Evolutionary conservation across 2,329 filamentous ascomycete species (phyloP), one percentile per base, ranked within the genome.

Genomic region (Colletotrichum theobromicola): DNA sequence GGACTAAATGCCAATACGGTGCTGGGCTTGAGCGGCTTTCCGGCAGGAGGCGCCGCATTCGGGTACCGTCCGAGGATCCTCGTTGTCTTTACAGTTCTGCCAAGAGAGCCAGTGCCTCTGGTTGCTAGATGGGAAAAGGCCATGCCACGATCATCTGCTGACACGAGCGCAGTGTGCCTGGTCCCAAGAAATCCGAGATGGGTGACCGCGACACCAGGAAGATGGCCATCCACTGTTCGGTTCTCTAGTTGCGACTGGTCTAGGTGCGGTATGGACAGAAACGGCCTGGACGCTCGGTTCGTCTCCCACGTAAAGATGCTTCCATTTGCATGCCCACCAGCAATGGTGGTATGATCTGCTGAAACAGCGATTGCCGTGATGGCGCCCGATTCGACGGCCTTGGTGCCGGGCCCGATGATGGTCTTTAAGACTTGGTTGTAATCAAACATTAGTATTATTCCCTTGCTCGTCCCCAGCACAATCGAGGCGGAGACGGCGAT

Each of bases 261-360:
- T 12, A 98, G 86, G 42, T 95, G 94, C 1, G 93, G 91, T 57
- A 99, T 96, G 65, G 95, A 92, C 35, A 99, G 89, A 82, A 99
- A 99, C 0, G 96, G 97, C 35, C 94, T 91, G 4, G 95, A 92
- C n/a, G 94, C 90, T 72, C 94, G 91, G 53, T 91, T 90, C 15
- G 96, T 93, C 82, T 99, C 97, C 97, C 97, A 99, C 0, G 96
- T 99, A 81, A 98, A 98, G 67, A 99, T 98, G 81, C 93, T 93
- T 4, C 97, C 97, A 79, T 93, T 95, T 1, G 92, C 93, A 88
- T 99, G 96, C 5, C 97, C 97, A 46, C 93, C 95, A 37, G 95
- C 97, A 77, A 99, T 90, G 1, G 96, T 98, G 2, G 94, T 94
- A 83, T 98, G 95, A 81, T 99, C 97, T 21, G 96, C 96, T 32